These are phyloP conservation scores for Ganoderma multipileum DNA, from an alignment of 1,284 basidiomycete species.

Conservation along the genomic window DNA sequence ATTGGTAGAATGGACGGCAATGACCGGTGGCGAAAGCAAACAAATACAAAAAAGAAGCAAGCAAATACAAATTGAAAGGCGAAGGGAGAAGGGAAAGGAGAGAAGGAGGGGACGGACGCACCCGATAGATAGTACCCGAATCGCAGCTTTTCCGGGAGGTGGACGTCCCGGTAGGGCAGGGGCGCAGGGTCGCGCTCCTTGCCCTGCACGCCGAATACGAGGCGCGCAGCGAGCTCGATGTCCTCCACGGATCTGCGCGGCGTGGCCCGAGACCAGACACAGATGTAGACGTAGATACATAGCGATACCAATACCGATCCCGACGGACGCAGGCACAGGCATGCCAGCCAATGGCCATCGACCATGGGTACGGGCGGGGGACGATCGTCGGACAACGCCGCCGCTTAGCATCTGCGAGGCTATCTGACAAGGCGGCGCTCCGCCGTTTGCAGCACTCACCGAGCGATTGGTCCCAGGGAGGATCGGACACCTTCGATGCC, in stretches of 20 bases:
- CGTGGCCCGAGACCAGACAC: neutral
- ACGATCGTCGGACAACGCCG: slow-evolving; percentile 4
- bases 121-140: slow-evolving; percentile 79
- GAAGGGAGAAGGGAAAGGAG: neutral
- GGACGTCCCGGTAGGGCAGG: slow-evolving; percentile 63
- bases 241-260: slow-evolving; percentile 65
- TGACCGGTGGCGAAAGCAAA: neutral
- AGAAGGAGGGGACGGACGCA: slow-evolving; percentile 33
- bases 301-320: neutral
- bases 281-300: neutral
- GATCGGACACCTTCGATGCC: slow-evolving; percentile 19
- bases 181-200: slow-evolving; percentile 54
- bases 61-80: neutral
- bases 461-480: slow-evolving; percentile 13
- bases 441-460: slow-evolving; percentile 6
- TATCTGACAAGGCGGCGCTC: slow-evolving; percentile 8
- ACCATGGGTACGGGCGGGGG: neutral
- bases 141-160: slow-evolving; percentile 60
- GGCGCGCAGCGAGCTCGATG: slow-evolving; percentile 62
- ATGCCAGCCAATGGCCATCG: too few species aligned
- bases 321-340: neutral
- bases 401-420: slow-evolving; percentile 5
- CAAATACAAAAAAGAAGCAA: neutral
- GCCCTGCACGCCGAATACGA: slow-evolving; percentile 60
- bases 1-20: neutral